A percentile compares a stretch with the other conserved stretches of the same genome.
Conservation (phyloP, 2,329 filamentous ascomycete species). For the Biscogniauxia mediterranea region DNA sequence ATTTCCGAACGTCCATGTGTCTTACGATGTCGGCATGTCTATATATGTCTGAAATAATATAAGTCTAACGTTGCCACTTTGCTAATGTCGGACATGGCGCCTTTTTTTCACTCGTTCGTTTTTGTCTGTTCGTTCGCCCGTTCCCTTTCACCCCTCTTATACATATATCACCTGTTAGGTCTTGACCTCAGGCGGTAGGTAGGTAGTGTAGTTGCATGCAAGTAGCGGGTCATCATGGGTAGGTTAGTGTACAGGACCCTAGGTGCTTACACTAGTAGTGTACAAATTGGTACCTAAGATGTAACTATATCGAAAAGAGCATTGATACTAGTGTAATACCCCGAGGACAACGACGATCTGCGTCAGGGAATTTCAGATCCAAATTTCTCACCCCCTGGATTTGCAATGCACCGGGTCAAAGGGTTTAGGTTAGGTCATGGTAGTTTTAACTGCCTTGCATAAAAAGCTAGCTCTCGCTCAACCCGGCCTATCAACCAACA, state of each 20-base stretch:
- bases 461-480: neutral
- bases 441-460: neutral
- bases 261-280: no score
- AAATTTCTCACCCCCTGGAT: neutral
- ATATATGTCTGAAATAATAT: neutral
- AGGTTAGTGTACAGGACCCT: no score
- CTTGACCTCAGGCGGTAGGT: no score
- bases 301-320: neutral
- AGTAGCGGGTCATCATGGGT: no score
- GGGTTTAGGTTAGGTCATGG: neutral
- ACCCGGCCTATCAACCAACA: neutral
- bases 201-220: no score
- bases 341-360: conserved; percentile 10
- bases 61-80: neutral
- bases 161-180: no score
- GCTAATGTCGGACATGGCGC: neutral
- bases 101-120: neutral
- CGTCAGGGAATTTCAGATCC: conserved; percentile 5
- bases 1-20: neutral
- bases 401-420: neutral
- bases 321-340: conserved; percentile 5
- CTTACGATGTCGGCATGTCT: neutral
- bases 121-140: no score
- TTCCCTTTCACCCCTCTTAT: no score
- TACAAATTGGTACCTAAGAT: neutral